A percentile compares a stretch with the other conserved stretches of the same genome.
Conservation (phyloP, 306 rosid genomes). For the Dryas drummondii region DNA sequence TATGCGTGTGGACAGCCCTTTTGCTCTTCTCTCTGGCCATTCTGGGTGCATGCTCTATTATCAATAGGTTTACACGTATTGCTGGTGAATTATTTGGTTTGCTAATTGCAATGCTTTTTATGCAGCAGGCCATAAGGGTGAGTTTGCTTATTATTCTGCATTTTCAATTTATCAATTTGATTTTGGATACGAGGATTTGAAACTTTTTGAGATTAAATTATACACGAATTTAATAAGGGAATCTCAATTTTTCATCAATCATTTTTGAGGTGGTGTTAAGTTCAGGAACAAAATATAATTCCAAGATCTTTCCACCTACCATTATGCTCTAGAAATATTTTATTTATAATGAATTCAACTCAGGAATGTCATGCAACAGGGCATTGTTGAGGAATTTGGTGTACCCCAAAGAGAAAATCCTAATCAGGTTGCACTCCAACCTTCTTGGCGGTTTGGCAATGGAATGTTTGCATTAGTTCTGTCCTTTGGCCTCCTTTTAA, state of each 20-base stretch:
- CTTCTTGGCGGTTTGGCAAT: conserved; percentile 90
- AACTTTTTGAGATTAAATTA: background rate
- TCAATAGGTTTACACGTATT: conserved; percentile 89
- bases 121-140: conserved; percentile 97
- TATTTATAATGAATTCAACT: conserved; percentile 18
- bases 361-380: conserved; percentile 48
- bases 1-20: conserved; percentile 87
- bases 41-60: conserved; percentile 90
- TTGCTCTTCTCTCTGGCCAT: conserved; percentile 85
- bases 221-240: background rate
- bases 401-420: conserved; percentile 53
- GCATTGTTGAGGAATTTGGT: conserved; percentile 86
- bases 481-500: conserved; percentile 85
- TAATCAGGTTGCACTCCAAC: conserved; percentile 54
- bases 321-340: conserved; percentile 5
- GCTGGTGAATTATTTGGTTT: conserved; percentile 97
- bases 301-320: background rate
- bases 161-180: background rate
- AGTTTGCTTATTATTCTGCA: conserved; percentile 26
- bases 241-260: background rate
- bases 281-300: background rate
- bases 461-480: conserved; percentile 96
- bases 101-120: conserved; percentile 89
- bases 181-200: background rate
- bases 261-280: too few relatives aligned